phyloP scores from a whole-genome alignment of 495 filamentous ascomycete species.

The Glarea lozoyensis region DNA sequence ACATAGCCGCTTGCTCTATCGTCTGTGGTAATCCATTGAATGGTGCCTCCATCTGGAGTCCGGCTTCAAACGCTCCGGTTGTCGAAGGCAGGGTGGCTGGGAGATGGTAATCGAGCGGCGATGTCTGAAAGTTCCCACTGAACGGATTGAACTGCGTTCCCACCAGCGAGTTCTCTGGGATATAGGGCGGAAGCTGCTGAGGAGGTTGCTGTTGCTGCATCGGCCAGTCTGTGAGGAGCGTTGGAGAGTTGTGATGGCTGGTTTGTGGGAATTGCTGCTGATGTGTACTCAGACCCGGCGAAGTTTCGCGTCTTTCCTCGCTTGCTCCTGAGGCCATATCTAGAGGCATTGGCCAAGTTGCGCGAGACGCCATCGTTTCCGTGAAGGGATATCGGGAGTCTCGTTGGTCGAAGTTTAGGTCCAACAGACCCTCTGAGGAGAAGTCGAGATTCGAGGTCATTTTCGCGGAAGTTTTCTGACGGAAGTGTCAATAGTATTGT shows the following conservation, averaged over 20 bases:
- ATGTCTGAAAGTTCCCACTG: conserved; percentile 38
- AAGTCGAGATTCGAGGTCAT: conserved; percentile 47
- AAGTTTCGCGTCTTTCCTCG: conserved; percentile 19
- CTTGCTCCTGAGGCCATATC: conserved; percentile 19
- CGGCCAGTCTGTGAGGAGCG: conserved; percentile 43
- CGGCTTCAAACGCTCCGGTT: conserved; percentile 54
- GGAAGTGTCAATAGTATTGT: conserved; percentile 24
- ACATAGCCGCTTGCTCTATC: conserved; percentile 56
- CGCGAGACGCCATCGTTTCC: conserved; percentile 25
- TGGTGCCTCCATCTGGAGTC: conserved; percentile 54
- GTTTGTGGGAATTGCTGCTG: conserved; percentile 19
- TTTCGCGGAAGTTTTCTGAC: conserved; percentile 14
- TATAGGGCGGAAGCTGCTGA: conserved; percentile 43
- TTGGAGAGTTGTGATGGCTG: conserved; percentile 26
- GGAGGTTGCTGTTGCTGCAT: conserved; percentile 36
- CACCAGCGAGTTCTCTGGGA: conserved; percentile 40
- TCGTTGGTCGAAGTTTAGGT: conserved; percentile 45
- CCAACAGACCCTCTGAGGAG: conserved; percentile 41
- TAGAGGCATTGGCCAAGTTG: conserved; percentile 21
- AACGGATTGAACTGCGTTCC: conserved; percentile 34
- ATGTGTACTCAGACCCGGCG: conserved; percentile 13
- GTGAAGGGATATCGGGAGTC: conserved; percentile 40
- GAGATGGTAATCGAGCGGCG: conserved; percentile 60
- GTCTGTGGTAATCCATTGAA: conserved; percentile 54
- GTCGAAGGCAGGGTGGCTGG: too few species aligned